Evolutionary conservation across 2,329 filamentous ascomycete species (phyloP), one percentile per base, ranked within the genome.

Genomic region (Diaporthe ampelina): DNA sequence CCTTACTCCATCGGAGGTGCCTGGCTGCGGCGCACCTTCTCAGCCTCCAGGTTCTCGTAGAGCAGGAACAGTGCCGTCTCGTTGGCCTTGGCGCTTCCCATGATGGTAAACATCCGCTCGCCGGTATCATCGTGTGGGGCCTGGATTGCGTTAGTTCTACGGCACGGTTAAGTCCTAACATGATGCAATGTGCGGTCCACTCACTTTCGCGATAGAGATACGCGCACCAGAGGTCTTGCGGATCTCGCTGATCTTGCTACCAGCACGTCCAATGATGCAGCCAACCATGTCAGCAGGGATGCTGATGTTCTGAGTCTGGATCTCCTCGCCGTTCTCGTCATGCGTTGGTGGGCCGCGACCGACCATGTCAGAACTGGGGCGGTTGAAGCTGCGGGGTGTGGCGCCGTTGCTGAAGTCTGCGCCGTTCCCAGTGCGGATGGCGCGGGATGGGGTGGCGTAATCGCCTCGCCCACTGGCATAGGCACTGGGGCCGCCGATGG

Each of bases 91-190:
- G 94, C 93, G 76, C 94, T 97, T 78, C 97, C 97, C 90, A 97
- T 98, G 83, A 99, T 99, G 81, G 97, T 99, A 87, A 99, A 99
- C 97, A 99, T 99, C 81, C 97, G 93, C 89, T 99, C 97, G 78
- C 97, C 97, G 75, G 95, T 97, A 79, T 98, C 97, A 80, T 99
- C 97, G 81, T 99, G 97, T 73, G 97, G 95, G 61, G 95, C 93
- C 90, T 92, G 72, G 8, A 40, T 45, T 76, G 8, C 77, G 79
- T 80, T 73, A 79, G 73, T 45, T 40, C 29, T 15, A 24, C 17
- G 24, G 9, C n/a, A 26, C 2, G 15, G 17, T 5, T 9, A 11
- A 21, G 57, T 32, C 17, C 19, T 21, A 37, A 37, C 21, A 4
- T n/a, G 24, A 24, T 45, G 19, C 9, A 11, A 19, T 24, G 6